Base-by-base conservation (phyloP, 1,139 yeast genomes). In the Debaryomyces coudertii region DNA sequence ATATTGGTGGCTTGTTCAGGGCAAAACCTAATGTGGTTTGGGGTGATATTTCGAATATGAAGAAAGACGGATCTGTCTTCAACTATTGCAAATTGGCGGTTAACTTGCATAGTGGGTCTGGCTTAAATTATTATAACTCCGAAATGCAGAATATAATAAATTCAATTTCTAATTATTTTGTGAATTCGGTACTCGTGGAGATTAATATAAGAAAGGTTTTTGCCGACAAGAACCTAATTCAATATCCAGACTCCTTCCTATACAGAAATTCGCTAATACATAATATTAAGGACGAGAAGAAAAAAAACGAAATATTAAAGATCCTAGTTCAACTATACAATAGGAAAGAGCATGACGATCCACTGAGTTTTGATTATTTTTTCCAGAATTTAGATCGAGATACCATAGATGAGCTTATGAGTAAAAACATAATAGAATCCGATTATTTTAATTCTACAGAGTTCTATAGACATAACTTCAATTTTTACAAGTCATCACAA, bases 401-500 rank as follows among this genome's bases (percentile, higher is more conserved):
- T 6, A 37, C 45, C 2, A 45, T 61, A 6, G 15, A 38, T 2
- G 27, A 43, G 1, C 29, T 63, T 5, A 14, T 66, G 12, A 48
- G 56, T 11, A 20, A 39, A 18, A 47, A 47, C 2, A 39, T 61
- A 3, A 52, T 52, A 25, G 12, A 23, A 1, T 51, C 55, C 8
- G 53, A 51, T 33, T 35, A 47, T 14, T 69, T 68, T 47, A 54
- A 53, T 43, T 64, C 68, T 0, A 27, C 57, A 2, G 60, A 55
- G 20, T 49, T 54, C 11, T 57, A 55, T 42, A 47, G 74, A 33
- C 47, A 51, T 7, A 52, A 58, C 20, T 66, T 64, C 50, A 50
- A 52, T 36, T 49, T 63, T 44, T 60, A 55, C 53, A 69, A 68
- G 45, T 65, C 76, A 1, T 67, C 69, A 0, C 67, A 69, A 29